Percentiles rank a stretch among this genome's conserved stretches.
Conservation (phyloP, 805 yeast species). For the Tetrapisispora fleetii region DNA sequence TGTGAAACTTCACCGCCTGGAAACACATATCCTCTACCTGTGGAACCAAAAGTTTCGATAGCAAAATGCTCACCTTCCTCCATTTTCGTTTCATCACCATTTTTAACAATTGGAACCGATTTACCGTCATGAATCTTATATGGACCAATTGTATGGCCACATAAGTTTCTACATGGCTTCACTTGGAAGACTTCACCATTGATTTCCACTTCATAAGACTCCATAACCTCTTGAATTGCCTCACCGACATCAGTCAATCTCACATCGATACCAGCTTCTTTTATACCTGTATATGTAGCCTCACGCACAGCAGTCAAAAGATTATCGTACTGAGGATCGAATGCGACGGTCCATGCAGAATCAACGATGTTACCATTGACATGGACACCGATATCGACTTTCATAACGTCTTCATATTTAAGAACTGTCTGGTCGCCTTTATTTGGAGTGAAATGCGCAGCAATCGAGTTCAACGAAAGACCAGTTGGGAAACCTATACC, state of each 20-base stretch:
- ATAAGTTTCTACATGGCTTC: constrained; percentile 81
- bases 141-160: constrained; percentile 87
- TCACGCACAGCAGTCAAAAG: constrained; percentile 77
- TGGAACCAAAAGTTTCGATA: constrained; percentile 94
- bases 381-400: constrained; percentile 95
- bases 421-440: constrained; percentile 82
- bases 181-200: constrained; percentile 79
- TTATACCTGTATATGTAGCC: constrained; percentile 89
- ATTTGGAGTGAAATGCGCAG: constrained; percentile 97
- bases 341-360: constrained; percentile 87
- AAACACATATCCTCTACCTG: constrained; percentile 87
- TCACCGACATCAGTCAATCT: constrained; percentile 92
- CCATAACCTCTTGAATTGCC: constrained; percentile 95
- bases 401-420: constrained; percentile 84
- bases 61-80: constrained; percentile 98
- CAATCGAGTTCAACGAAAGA: constrained; percentile 81
- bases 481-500: constrained; percentile 99
- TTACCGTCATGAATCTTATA: constrained; percentile 89
- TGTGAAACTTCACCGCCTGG: constrained; percentile 91
- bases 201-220: constrained; percentile 84
- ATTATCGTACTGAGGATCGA: constrained; percentile 73
- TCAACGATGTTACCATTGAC: constrained; percentile 90
- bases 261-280: constrained; percentile 92
- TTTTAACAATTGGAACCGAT: constrained; percentile 91
- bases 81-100: constrained; percentile 92